Conservation (phyloP, 2,329 filamentous ascomycete genomes). For the Xylariaceae sp. region DNA sequence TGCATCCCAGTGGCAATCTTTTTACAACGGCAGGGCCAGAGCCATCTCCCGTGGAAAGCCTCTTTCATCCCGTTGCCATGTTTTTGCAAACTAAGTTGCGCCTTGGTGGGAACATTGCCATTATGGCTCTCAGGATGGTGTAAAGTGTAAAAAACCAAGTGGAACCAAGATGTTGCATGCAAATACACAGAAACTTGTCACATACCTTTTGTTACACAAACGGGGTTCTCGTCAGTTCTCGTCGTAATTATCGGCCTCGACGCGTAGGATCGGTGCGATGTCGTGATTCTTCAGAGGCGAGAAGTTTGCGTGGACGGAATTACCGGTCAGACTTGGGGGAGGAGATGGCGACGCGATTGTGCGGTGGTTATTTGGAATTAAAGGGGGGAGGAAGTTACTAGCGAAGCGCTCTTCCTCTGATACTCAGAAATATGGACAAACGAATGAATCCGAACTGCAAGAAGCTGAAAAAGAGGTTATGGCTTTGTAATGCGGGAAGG, state of each 20-base stretch:
- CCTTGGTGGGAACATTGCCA: not conserved
- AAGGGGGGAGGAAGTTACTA: conserved; percentile 31
- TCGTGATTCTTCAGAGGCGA: not conserved
- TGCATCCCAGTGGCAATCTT: not conserved
- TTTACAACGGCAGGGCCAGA: not conserved
- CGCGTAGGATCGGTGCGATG: not conserved
- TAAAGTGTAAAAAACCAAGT: not conserved
- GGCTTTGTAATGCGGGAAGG: conserved; percentile 4
- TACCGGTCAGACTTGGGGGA: not conserved
- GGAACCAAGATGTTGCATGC: not conserved
- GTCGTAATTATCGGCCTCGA: too few species aligned
- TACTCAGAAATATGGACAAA: conserved; percentile 33
- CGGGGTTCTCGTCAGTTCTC: not conserved
- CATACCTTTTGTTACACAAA: not conserved
- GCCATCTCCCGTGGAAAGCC: not conserved
- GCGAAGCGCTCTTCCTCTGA: conserved; percentile 34
- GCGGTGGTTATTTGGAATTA: conserved; percentile 18
- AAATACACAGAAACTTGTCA: not conserved
- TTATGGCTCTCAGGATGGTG: not conserved
- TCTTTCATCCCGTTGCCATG: not conserved
- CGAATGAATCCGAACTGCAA: conserved; percentile 36
- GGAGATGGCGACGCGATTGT: conserved; percentile 11
- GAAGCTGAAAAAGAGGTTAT: conserved; percentile 20
- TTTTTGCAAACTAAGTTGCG: not conserved
- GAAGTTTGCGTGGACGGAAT: not conserved